phyloP scores from a whole-genome alignment of 345 rosid species.

The Eucalyptus pauciflora region DNA sequence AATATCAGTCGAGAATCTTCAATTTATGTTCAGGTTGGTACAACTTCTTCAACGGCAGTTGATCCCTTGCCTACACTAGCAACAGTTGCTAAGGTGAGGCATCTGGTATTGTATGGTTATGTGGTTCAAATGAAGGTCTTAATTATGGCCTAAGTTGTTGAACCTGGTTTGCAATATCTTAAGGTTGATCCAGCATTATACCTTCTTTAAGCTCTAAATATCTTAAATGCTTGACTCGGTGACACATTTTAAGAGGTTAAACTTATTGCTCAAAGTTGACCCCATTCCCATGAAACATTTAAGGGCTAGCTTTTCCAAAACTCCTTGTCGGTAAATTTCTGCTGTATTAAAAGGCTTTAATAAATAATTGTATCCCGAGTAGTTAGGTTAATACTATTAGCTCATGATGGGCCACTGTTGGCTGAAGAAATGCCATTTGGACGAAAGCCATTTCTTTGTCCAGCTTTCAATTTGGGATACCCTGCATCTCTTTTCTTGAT shows the following conservation, averaged over 20 bases:
- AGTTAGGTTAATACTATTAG: background rate
- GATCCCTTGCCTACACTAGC: conserved; percentile 67
- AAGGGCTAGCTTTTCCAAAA: background rate
- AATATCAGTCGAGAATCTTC: background rate
- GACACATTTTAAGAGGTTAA: background rate
- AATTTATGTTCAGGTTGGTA: conserved; percentile 50
- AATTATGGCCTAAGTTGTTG: background rate
- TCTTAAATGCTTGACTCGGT: background rate
- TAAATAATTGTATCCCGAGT: background rate
- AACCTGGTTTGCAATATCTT: background rate
- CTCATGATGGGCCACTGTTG: background rate
- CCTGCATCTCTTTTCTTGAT: background rate
- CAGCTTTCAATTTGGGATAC: background rate
- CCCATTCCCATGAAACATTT: background rate
- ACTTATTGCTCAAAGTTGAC: background rate
- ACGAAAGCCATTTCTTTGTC: background rate
- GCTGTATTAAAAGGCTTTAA: background rate
- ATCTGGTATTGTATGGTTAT: background rate
- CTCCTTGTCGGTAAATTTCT: background rate
- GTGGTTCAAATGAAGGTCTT: background rate
- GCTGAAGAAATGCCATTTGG: background rate
- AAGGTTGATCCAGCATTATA: background rate
- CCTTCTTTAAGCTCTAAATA: background rate
- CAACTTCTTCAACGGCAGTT: conserved; percentile 81
- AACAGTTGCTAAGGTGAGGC: conserved; percentile 50